Conservation (phyloP, 192 early-diverging fungal species). For the Chytriomyces sp. region DNA sequence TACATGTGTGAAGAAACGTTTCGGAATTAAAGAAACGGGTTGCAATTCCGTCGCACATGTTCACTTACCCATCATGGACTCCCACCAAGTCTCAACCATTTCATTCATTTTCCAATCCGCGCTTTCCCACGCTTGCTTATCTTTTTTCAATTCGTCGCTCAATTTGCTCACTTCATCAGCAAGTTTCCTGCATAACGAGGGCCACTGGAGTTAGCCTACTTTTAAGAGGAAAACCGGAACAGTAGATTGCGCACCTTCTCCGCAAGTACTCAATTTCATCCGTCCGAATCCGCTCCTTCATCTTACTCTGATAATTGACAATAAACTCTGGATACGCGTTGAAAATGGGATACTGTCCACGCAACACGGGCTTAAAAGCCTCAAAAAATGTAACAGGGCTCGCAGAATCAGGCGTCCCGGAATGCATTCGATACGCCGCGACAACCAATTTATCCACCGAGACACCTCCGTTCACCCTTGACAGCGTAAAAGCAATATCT, state of each 20-base stretch:
- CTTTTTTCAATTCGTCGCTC: constrained; percentile 49
- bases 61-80: constrained; percentile 46
- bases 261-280: constrained; percentile 58
- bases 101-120: constrained; percentile 60
- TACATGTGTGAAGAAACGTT: constrained; percentile 15
- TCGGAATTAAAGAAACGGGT: background rate
- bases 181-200: constrained; percentile 23
- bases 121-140: constrained; percentile 54
- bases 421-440: constrained; percentile 39
- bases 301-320: constrained; percentile 57
- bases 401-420: constrained; percentile 40
- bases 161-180: constrained; percentile 47
- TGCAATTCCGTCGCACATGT: background rate
- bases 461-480: constrained; percentile 37
- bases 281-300: constrained; percentile 53
- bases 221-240: background rate
- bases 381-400: constrained; percentile 43
- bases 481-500: constrained; percentile 61
- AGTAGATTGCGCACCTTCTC: constrained; percentile 30
- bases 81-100: constrained; percentile 63
- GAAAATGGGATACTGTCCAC: constrained; percentile 60
- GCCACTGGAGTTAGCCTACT: background rate
- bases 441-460: constrained; percentile 35
- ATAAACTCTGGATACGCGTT: constrained; percentile 61
- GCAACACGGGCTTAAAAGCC: constrained; percentile 46